Evolutionary conservation across 2,329 filamentous ascomycete genomes (phyloP).

Genomic region (Waltergamsia citrina): DNA sequence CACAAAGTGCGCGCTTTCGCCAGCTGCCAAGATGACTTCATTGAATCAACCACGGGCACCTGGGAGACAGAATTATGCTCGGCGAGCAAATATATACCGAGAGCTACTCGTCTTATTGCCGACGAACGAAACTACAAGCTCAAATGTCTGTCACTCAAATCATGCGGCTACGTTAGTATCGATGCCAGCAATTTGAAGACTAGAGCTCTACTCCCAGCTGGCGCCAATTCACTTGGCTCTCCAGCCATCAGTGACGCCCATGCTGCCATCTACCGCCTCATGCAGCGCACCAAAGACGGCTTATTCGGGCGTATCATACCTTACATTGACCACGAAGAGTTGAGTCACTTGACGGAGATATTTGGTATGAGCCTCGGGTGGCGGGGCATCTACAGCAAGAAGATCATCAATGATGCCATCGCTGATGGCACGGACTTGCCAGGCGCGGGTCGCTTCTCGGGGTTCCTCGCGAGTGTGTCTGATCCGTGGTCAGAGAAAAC

Average conservation of each 20-base stretch:
- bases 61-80: too few species aligned
- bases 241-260: conserved; percentile 10
- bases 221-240: conserved; percentile 9
- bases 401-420: conserved; percentile 19
- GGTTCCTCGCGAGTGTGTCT: conserved; percentile 7
- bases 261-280: conserved; percentile 13
- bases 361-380: conserved; percentile 28
- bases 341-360: conserved; percentile 14
- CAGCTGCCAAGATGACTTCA: not conserved
- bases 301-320: conserved; percentile 24
- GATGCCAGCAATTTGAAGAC: conserved; percentile 23
- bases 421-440: conserved; percentile 23
- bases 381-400: conserved; percentile 20
- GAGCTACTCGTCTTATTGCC: conserved; percentile 8
- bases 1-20: conserved; percentile 16
- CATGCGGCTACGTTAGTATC: conserved; percentile 50
- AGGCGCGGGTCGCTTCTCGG: conserved; percentile 30
- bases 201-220: conserved; percentile 18
- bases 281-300: conserved; percentile 26
- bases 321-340: conserved; percentile 17
- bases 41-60: not conserved
- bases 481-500: not conserved
- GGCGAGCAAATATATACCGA: conserved; percentile 11
- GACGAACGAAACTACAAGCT: conserved; percentile 20
- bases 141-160: conserved; percentile 40